These are phyloP conservation scores for Suhomyces maxii DNA, from an alignment of 1,139 yeast genomes.

Conservation along the genomic window DNA sequence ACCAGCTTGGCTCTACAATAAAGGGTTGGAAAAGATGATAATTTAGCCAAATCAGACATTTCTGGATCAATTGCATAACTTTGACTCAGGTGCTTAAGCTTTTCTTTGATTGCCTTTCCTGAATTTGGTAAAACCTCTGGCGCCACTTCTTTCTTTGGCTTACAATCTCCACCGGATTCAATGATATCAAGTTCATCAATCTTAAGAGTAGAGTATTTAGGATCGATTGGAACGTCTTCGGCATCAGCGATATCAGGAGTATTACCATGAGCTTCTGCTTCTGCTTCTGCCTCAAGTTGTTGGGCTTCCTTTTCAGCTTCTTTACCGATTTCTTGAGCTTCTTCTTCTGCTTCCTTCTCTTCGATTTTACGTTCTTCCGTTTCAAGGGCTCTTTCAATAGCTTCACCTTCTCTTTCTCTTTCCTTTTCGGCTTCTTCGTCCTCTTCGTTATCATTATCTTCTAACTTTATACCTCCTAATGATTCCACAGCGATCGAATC, in stretches of 20 bases:
- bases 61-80: constrained; percentile 4
- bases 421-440: background rate
- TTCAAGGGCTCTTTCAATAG: background rate
- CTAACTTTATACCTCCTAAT: background rate
- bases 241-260: background rate
- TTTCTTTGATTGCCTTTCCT: constrained; percentile 1
- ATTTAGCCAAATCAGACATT: constrained; percentile 37
- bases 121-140: constrained; percentile 2
- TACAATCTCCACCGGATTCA: background rate
- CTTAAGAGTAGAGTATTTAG: constrained; percentile 2
- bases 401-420: background rate
- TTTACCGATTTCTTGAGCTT: background rate
- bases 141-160: too few species aligned
- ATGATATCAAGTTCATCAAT: constrained; percentile 1
- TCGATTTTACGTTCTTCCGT: background rate
- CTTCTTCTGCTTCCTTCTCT: background rate
- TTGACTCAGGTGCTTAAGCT: background rate
- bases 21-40: constrained; percentile 35
- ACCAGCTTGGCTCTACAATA: constrained; percentile 44
- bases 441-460: background rate
- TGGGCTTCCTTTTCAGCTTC: background rate
- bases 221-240: constrained; percentile 3
- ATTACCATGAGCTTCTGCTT: background rate
- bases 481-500: constrained; percentile 1
- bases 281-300: background rate